Evolutionary conservation across 192 early-diverging fungal genomes (phyloP).

Genomic region (Spizellomyces sp.): DNA sequence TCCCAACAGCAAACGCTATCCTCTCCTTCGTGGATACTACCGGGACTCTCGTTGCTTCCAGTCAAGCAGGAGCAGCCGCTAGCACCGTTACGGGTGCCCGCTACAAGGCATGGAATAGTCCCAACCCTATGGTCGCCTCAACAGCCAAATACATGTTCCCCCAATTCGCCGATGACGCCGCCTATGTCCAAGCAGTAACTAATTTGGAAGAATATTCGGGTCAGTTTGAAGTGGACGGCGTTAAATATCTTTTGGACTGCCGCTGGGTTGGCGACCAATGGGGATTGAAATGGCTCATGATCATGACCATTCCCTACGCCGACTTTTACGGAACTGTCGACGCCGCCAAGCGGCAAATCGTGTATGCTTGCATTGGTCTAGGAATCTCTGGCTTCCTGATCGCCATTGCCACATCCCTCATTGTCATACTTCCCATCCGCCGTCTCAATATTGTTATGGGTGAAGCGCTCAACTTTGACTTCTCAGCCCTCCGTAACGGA

Average conservation of each 20-base stretch:
- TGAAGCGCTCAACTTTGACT: constrained; percentile 18
- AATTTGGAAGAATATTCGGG: neutral
- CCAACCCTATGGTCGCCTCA: neutral
- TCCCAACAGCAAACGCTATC: constrained; percentile 5
- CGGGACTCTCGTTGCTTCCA: constrained; percentile 9
- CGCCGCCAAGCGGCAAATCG: neutral
- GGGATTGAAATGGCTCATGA: constrained; percentile 9
- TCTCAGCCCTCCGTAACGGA: constrained; percentile 9
- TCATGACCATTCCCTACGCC: neutral
- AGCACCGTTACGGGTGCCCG: neutral
- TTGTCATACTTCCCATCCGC: constrained; percentile 3
- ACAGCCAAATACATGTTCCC: neutral
- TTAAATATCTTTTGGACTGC: neutral
- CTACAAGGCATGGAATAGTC: neutral
- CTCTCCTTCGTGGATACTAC: neutral
- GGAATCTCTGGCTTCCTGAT: neutral
- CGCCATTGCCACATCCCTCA: neutral
- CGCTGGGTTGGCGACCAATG: neutral
- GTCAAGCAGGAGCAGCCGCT: neutral
- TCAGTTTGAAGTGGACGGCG: neutral
- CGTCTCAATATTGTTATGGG: constrained; percentile 8
- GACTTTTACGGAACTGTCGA: neutral
- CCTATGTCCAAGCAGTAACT: no score
- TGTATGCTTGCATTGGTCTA: neutral
- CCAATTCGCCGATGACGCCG: neutral